phyloP scores from a whole-genome alignment of 75 land plant genomes.

The Cunninghamia lanceolata region DNA sequence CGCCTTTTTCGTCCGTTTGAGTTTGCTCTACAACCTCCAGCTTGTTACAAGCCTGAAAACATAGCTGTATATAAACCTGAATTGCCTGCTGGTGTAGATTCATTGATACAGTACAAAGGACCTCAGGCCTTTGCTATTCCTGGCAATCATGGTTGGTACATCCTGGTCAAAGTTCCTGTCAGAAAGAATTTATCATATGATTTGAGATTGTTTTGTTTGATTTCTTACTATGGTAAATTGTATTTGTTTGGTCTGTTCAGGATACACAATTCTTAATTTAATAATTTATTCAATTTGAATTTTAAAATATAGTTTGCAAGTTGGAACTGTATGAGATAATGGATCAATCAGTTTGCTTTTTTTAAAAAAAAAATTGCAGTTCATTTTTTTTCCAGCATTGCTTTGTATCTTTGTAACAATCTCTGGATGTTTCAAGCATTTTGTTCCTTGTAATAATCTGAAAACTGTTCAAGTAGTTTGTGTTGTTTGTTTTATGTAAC shows the following conservation, averaged over 20 bases:
- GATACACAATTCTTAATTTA: background rate
- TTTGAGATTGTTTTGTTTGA: constrained; percentile 1
- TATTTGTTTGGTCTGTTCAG: background rate
- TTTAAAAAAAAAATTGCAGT: no score
- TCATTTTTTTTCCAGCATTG: background rate
- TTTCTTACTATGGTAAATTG: background rate
- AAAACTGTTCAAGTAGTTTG: background rate
- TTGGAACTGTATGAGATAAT: background rate
- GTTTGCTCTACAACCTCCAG: constrained; percentile 93
- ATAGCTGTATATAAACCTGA: constrained; percentile 95
- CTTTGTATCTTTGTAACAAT: background rate
- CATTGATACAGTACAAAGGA: constrained; percentile 70
- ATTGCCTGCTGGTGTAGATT: constrained; percentile 65
- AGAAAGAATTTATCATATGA: constrained; percentile 2
- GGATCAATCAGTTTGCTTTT: no score
- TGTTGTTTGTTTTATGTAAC: background rate
- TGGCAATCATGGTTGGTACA: constrained; percentile 89
- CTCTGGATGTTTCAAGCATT: background rate
- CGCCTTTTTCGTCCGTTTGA: constrained; percentile 95
- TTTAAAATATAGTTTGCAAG: background rate
- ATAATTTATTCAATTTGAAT: background rate
- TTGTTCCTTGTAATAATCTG: background rate
- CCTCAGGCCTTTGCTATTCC: constrained; percentile 98
- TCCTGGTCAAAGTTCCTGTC: background rate
- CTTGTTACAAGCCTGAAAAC: constrained; percentile 79